These are phyloP conservation scores for Ilyonectria sp. DNA, from an alignment of 2,329 filamentous ascomycete genomes.

Conservation along the genomic window DNA sequence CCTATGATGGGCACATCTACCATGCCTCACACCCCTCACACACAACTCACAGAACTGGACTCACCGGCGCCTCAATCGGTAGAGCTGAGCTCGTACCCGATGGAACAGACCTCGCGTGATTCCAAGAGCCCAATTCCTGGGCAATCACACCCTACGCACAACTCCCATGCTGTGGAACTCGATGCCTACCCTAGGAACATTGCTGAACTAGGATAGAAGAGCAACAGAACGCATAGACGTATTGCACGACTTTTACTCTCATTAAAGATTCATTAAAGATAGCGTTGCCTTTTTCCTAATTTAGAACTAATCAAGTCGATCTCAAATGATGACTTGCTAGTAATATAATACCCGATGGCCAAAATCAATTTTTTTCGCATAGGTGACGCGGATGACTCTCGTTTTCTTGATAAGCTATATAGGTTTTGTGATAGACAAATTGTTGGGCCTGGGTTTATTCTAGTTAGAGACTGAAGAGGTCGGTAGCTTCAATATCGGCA, in stretches of 20 bases:
- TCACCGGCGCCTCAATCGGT: neutral
- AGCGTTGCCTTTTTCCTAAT: neutral
- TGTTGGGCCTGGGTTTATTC: too few relatives aligned
- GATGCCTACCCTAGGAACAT: neutral
- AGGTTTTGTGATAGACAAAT: too few relatives aligned
- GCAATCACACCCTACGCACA: neutral
- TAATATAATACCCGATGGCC: neutral
- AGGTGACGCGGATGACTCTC: too few relatives aligned
- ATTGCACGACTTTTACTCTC: neutral
- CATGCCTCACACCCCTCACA: neutral
- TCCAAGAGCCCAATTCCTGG: neutral
- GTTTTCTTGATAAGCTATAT: too few relatives aligned
- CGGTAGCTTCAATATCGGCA: too few relatives aligned
- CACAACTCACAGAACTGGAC: neutral
- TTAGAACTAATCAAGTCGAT: neutral
- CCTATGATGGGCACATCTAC: neutral
- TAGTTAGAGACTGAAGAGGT: too few relatives aligned
- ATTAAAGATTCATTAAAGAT: neutral
- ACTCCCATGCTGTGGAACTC: constrained; percentile 13
- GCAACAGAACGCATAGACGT: neutral
- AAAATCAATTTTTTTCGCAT: neutral
- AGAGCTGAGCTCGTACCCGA: neutral
- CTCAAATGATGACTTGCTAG: neutral
- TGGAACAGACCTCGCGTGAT: neutral
- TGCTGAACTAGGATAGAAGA: constrained; percentile 19